These are phyloP conservation scores for Mucuna pruriens DNA, from an alignment of 306 rosid species.

Conservation along the genomic window DNA sequence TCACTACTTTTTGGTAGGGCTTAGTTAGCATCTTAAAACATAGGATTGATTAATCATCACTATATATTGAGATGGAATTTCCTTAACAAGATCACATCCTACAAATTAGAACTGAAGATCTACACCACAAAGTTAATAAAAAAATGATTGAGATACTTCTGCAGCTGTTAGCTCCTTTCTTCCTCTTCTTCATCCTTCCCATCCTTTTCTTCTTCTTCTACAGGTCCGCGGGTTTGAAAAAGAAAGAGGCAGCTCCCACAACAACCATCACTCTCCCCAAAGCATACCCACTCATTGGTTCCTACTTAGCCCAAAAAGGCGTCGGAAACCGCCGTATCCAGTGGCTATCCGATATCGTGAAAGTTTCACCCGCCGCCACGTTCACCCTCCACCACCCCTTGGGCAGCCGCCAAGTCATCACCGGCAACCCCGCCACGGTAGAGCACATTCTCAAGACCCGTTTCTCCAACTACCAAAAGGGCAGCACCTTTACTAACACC, in stretches of 20 bases:
- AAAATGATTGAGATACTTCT: slow-evolving; percentile 16
- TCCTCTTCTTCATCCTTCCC: slow-evolving; percentile 12
- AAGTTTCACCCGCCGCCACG: slow-evolving; percentile 61
- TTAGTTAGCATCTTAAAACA: no score
- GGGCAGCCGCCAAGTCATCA: slow-evolving; percentile 39
- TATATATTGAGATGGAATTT: background rate
- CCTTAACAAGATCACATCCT: background rate
- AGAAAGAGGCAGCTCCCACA: slow-evolving; percentile 40
- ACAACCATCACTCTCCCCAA: background rate
- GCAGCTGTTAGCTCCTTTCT: background rate
- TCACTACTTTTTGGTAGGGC: no score
- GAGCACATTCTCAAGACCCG: slow-evolving; percentile 71
- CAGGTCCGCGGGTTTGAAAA: background rate
- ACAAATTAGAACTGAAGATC: no score
- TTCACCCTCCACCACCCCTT: slow-evolving; percentile 40
- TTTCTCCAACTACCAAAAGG: slow-evolving; percentile 60
- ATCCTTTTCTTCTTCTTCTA: slow-evolving; percentile 17
- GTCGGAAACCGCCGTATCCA: slow-evolving; percentile 12
- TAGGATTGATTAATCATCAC: no score
- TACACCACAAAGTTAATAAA: no score
- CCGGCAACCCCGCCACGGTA: slow-evolving; percentile 67
- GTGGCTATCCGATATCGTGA: slow-evolving; percentile 64
- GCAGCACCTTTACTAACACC: background rate
- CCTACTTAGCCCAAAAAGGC: slow-evolving; percentile 18
- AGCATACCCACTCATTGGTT: slow-evolving; percentile 43